Base-by-base conservation (phyloP, 257 asterid genomes). In the Scutellaria minor region DNA sequence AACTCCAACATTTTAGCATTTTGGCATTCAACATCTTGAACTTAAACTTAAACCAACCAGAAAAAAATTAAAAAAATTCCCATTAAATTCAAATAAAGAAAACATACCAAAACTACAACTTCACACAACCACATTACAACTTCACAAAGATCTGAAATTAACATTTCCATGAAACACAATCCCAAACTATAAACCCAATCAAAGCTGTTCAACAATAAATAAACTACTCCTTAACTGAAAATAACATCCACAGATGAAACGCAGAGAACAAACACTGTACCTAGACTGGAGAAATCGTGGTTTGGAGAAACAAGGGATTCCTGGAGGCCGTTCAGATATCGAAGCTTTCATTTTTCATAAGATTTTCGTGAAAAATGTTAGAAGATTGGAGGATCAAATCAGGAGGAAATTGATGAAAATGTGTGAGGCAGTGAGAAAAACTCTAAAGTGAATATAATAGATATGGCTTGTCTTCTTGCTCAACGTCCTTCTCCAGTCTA, bases 261-360 rank as follows among this genome's bases (percentile, higher is more conserved):
- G 61, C 44, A 35, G 66, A 42, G 41, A 60, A 35, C 31, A 53
- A 63, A 71, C 55, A 41, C 5, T 9, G 41, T 74, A 83, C 87
- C 82, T 78, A 15, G 82, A 75, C 4, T 70, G 84, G 74, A 20
- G 82, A 68, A 70, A 81, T 9, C 11, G n/a, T 39, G 79, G 54
- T 61, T 75, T 57, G 7, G 80, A 70, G 67, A 70, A 40, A 67
- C 69, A 66, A 8, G 73, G 71, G 40, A 68, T 45, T n/a, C 80
- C 78, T 1, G 71, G 22, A 41, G 79, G 54, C 74, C 74, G 71
- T 10, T 24, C 15, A 4, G 52, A 68, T 6, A 58, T 52, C 9
- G 68, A 71, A 58, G 81, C 76, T 77, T 72, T 77, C 83, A 83
- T 80, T 42, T 42, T 56, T 54, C 8, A 22, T 15, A 13, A 14